Conservation (phyloP, 2,329 filamentous ascomycete genomes). For the Lizonia empirigonia region DNA sequence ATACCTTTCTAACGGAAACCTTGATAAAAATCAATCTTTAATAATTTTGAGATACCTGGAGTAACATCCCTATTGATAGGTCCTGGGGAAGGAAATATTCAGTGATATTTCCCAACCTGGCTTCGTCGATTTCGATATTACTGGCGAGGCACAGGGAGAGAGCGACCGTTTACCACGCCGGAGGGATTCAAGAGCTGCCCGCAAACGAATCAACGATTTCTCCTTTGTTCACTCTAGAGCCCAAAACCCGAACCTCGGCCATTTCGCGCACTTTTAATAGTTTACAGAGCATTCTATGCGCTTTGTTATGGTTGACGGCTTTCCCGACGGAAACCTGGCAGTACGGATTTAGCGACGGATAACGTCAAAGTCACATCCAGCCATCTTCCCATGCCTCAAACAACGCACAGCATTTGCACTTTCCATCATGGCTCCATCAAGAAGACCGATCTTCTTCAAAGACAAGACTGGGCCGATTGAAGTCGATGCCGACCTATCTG, state of each 20-base stretch:
- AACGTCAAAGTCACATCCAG: background rate
- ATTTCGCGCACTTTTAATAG: background rate
- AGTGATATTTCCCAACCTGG: too few species aligned
- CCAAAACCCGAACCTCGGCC: background rate
- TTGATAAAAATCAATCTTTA: too few species aligned
- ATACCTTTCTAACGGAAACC: too few species aligned
- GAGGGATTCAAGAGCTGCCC: too few species aligned
- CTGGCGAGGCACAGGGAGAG: too few species aligned
- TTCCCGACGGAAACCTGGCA: conserved; percentile 12
- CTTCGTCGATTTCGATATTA: too few species aligned
- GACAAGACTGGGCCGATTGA: background rate
- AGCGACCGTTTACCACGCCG: too few species aligned
- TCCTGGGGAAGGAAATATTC: too few species aligned
- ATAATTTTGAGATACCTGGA: too few species aligned
- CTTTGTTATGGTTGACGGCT: background rate
- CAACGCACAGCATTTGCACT: background rate
- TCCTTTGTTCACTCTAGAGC: background rate
- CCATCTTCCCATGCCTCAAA: background rate
- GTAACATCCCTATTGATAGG: too few species aligned
- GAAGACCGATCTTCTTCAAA: background rate
- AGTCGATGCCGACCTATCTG: background rate
- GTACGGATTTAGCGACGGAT: background rate
- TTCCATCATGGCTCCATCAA: background rate
- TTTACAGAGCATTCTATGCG: background rate
- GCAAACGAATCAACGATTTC: background rate